Evolutionary conservation across 2,329 filamentous ascomycete genomes (phyloP).

Genomic region (Diaporthe citriasiana): DNA sequence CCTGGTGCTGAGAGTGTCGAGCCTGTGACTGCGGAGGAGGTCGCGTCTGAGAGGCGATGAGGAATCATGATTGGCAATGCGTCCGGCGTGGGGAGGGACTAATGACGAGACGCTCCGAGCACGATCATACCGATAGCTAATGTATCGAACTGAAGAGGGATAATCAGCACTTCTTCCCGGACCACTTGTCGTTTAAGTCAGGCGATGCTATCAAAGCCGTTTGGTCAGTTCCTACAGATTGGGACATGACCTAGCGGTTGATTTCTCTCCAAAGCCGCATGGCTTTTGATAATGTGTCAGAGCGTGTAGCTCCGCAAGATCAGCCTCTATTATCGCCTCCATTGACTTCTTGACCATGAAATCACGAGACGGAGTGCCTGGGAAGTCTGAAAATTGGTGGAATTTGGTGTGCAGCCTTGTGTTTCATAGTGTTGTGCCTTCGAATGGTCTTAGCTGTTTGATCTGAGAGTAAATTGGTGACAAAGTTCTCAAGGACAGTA

Average conservation of each 20-base stretch:
- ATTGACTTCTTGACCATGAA: too few species aligned
- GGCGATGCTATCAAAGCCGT: too few species aligned
- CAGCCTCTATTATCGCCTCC: too few species aligned
- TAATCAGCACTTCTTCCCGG: neutral
- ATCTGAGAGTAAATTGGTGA: neutral
- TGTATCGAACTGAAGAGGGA: neutral
- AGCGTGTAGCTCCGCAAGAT: too few species aligned
- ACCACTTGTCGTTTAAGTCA: neutral
- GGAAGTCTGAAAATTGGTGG: neutral
- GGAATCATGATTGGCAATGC: too few species aligned
- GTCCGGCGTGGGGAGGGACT: too few species aligned
- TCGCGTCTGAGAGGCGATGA: slow-evolving; percentile 44
- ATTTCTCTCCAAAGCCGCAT: too few species aligned
- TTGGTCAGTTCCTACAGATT: too few species aligned
- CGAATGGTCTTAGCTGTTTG: neutral
- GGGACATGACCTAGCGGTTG: too few species aligned
- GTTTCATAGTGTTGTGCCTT: too few species aligned
- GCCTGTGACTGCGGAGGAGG: slow-evolving; percentile 41
- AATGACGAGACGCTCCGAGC: neutral
- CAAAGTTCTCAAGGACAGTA: neutral
- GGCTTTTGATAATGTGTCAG: too few species aligned
- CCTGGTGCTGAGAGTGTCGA: slow-evolving; percentile 41
- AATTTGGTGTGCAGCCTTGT: neutral
- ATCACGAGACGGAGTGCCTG: too few species aligned
- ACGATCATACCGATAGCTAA: neutral